Percentiles rank a stretch among this genome's conserved stretches.
Conservation (phyloP, 768 basidiomycete species). For the Leccinum boreale region DNA sequence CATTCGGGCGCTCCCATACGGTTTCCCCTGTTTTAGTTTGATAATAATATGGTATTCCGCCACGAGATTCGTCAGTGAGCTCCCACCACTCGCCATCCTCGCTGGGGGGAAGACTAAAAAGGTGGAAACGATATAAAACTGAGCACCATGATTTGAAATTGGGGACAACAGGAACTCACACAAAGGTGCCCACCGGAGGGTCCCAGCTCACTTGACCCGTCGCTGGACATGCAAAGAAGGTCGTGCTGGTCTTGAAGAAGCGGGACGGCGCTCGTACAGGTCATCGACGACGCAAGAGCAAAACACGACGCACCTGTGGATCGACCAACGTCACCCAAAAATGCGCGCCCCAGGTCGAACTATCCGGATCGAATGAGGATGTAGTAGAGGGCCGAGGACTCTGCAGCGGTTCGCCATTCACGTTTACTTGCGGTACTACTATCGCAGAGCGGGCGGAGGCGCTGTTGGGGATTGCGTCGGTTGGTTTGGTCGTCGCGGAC, state of each 20-base stretch:
- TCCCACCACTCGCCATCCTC: slow-evolving; percentile 97
- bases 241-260: slow-evolving; percentile 47
- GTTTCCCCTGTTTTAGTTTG: slow-evolving; percentile 90
- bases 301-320: slow-evolving; percentile 63
- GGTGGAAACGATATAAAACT: neutral
- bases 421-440: slow-evolving; percentile 34
- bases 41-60: slow-evolving; percentile 88
- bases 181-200: slow-evolving; percentile 83
- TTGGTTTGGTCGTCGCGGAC: slow-evolving; percentile 4
- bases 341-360: slow-evolving; percentile 77
- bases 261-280: slow-evolving; percentile 3
- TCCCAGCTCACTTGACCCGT: slow-evolving; percentile 94
- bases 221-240: slow-evolving; percentile 91
- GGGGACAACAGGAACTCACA: slow-evolving; percentile 48
- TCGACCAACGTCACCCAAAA: slow-evolving; percentile 95
- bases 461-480: slow-evolving; percentile 9
- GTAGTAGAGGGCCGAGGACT: slow-evolving; percentile 32
- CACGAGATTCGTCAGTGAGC: slow-evolving; percentile 77
- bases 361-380: slow-evolving; percentile 30
- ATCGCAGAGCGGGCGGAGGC: slow-evolving; percentile 12
- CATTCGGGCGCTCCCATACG: slow-evolving; percentile 87
- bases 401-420: slow-evolving; percentile 32
- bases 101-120: slow-evolving; percentile 70
- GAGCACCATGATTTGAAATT: slow-evolving; percentile 18
- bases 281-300: slow-evolving; percentile 7